Base-by-base conservation (phyloP, 2,329 filamentous ascomycete genomes). In the Colletotrichum chrysophilum region DNA sequence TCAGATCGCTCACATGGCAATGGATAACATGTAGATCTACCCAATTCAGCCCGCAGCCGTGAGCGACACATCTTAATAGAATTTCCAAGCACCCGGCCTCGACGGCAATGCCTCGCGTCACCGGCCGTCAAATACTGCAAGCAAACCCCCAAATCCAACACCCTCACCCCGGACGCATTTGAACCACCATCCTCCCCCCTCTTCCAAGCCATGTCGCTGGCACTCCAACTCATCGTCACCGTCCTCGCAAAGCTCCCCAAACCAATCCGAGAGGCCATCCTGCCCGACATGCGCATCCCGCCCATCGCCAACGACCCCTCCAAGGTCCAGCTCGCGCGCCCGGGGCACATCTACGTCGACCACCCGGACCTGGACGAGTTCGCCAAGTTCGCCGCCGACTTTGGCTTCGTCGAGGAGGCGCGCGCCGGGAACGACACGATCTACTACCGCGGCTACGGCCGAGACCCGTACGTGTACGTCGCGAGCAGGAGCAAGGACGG, bases 361-460 rank as follows among this genome's bases (percentile, higher is more conserved):
- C 81, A 84, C 70, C 80, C 78, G 2, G 77, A 82, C 68, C 66
- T 83, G 10, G 79, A 79, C 3, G 72, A 77, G 10, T 80, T 81
- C 58, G 12, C 60, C 28, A 56, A 74, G 28, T 83, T 84, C 67
- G 77, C 79, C 28, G 61, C 72, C 16, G 80, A 83, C 66, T 83
- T 82, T 67, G 82, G 81, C 7, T 80, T 83, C 64, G 66, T 78
- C 4, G 78, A 79, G 43, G 77, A 65, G n/a, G 66, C 76, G 7
- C 70, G 68, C 26, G 77, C 58, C 2, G 36, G 36, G 2, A 77
- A 78, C 2, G 80, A 84, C 60, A 82, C 78, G 26, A 85, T 88
- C 56, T 90, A 86, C 82, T 89, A 85, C 77, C 85, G 87, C 32
- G 89, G 89, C 3, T 90, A 89, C 75, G 88, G 89, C 16, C 81